A percentile compares a stretch with the other conserved stretches of the same genome.
These are phyloP conservation scores for Apophysomyces elegans DNA, from an alignment of 371 early-diverging fungal species.

Conservation along the genomic window DNA sequence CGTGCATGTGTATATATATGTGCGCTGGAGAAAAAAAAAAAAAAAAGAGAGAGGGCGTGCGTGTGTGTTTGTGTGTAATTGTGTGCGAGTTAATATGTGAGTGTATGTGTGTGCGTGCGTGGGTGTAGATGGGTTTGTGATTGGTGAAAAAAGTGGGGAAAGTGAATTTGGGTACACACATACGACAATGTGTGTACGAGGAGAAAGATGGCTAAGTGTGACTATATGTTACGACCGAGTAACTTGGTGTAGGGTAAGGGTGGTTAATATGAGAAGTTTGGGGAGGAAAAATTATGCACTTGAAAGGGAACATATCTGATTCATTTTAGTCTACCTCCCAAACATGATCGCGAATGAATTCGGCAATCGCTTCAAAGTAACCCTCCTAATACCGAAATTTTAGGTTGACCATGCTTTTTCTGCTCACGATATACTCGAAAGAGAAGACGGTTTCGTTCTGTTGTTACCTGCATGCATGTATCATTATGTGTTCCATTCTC, in stretches of 20 bases:
- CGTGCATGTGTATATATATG: too few relatives aligned
- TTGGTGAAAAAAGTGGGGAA: neutral
- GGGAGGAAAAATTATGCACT: neutral
- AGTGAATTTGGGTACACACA: too few relatives aligned
- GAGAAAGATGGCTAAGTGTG: too few relatives aligned
- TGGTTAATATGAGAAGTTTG: neutral
- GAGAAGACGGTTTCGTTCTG: too few relatives aligned
- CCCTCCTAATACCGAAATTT: conserved; percentile 53
- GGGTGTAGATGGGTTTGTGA: neutral
- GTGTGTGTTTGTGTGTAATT: too few relatives aligned
- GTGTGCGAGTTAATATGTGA: neutral
- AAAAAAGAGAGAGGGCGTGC: too few relatives aligned
- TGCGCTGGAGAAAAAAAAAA: too few relatives aligned
- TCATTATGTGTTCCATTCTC: conserved; percentile 92
- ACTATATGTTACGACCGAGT: too few relatives aligned
- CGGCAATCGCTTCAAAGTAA: conserved; percentile 81
- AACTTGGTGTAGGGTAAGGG: neutral
- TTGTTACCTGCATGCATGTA: conserved; percentile 68
- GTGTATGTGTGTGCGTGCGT: neutral
- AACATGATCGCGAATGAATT: conserved; percentile 39
- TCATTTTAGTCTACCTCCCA: conserved; percentile 17
- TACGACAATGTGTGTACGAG: too few relatives aligned
- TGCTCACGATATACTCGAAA: neutral
- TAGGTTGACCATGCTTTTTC: neutral
- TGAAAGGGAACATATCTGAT: neutral